Conservation (phyloP, 257 asterid genomes). For the Nicotiana noctiflora region DNA sequence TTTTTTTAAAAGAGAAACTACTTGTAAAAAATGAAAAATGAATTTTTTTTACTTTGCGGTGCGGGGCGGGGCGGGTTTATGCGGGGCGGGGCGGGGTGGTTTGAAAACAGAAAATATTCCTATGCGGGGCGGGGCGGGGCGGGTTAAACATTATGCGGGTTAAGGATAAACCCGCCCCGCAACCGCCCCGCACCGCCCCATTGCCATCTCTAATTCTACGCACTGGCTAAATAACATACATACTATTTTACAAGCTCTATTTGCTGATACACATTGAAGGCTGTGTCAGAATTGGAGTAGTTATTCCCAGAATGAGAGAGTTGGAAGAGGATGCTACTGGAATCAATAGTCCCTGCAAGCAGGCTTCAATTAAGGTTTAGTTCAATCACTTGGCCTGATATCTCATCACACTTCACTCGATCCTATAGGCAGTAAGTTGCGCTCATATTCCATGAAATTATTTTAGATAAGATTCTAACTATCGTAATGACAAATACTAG, state of each 20-base stretch:
- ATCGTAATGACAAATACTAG: neutral
- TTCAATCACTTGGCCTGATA: conserved; percentile 13
- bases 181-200: too few species aligned
- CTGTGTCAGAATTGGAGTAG: conserved; percentile 7
- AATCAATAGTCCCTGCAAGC: conserved; percentile 9
- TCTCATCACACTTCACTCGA: conserved; percentile 6
- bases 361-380: conserved; percentile 19
- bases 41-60: too few species aligned
- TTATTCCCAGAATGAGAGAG: conserved; percentile 14
- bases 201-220: too few species aligned
- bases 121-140: too few species aligned
- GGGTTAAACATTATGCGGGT: too few species aligned
- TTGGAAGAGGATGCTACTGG: conserved; percentile 7
- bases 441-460: conserved; percentile 11
- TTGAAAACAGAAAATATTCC: too few species aligned
- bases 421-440: conserved; percentile 16
- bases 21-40: too few species aligned
- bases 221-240: too few species aligned
- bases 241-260: neutral
- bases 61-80: too few species aligned
- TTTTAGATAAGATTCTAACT: neutral
- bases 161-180: too few species aligned
- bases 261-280: neutral
- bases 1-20: too few species aligned
- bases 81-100: too few species aligned